Base-by-base conservation (phyloP, 2,329 filamentous ascomycete genomes). In the Drechslera avenae region DNA sequence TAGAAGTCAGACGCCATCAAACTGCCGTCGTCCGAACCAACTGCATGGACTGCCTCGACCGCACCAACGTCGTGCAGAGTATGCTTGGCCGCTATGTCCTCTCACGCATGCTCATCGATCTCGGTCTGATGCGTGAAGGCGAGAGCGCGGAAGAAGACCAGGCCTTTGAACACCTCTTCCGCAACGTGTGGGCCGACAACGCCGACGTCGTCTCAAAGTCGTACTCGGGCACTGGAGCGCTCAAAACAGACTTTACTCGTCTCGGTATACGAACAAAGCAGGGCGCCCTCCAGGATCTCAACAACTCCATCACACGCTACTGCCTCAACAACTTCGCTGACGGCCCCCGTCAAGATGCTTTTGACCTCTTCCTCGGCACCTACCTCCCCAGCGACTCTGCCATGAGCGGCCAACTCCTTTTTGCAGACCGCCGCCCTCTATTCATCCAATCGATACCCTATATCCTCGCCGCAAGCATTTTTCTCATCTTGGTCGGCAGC, bases 181-280 rank as follows among this genome's bases (percentile, higher is more conserved):
- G 94, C 61, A 97, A 97, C 74, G 81, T 97, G 13, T 99, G 94
- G 94, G 94, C 94, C 23, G 94, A 99, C 76, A 99, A 99, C 67
- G 94, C 95, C 48, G 94, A 99, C 72, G 88, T 95, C 18, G 92
- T 99, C 28, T 96, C 92, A 14, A 88, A 85, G 62, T 87, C 91
- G 0, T 99, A 99, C 75, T 94, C 94, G 1, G 94, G 94, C 47
- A 99, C 95, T 0, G 95, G 94, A 3, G 94, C 94, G 43, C 85
- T 99, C 78, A 99, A 99, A 82, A 99, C 94, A 0, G 95, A 99
- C 72, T 91, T 97, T 65, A 99, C 94, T 2, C 87, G 94, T n/a
- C 91, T 91, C 1, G 95, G 93, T 41, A 86, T 89, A 66, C 86
- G 95, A 46, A 99, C 94, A 23, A 91, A 87, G 69, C 83, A 85